phyloP scores from a whole-genome alignment of 768 basidiomycete species.

The Suillus subaureus region DNA sequence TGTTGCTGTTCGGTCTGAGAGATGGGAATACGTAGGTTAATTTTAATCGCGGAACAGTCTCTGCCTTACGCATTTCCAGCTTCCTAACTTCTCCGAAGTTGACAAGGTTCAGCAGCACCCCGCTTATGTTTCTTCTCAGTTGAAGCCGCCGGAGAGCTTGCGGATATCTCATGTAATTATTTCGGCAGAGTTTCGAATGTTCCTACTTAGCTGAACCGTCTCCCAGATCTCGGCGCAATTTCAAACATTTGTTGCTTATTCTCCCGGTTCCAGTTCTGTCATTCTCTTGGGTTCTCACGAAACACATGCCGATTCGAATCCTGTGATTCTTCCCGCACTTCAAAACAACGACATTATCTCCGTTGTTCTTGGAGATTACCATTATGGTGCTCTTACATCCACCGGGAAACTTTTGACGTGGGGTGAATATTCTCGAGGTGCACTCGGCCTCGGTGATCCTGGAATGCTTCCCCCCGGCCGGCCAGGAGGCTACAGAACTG shows the following conservation, averaged over 20 bases:
- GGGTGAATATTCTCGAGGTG: conserved; percentile 77
- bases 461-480: conserved; percentile 47
- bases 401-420: conserved; percentile 79
- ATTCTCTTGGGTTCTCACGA: conserved; percentile 69
- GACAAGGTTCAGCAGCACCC: conserved; percentile 48
- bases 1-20: conserved; percentile 37
- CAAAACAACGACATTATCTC: conserved; percentile 83
- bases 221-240: conserved; percentile 84
- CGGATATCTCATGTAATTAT: conserved; percentile 76
- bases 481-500: conserved; percentile 59
- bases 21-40: conserved; percentile 75
- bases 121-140: conserved; percentile 41
- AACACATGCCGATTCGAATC: conserved; percentile 46
- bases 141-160: conserved; percentile 47
- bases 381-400: conserved; percentile 82
- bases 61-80: conserved; percentile 40
- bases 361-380: conserved; percentile 91
- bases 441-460: conserved; percentile 86
- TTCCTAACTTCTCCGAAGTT: conserved; percentile 73
- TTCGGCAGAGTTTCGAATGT: conserved; percentile 1
- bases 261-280: conserved; percentile 67
- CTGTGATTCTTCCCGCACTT: conserved; percentile 69
- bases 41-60: background rate
- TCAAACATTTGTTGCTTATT: conserved; percentile 79
- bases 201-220: conserved; percentile 11